Base-by-base conservation (phyloP, 352 stramenopile species). In the Achlya hypogyna region DNA sequence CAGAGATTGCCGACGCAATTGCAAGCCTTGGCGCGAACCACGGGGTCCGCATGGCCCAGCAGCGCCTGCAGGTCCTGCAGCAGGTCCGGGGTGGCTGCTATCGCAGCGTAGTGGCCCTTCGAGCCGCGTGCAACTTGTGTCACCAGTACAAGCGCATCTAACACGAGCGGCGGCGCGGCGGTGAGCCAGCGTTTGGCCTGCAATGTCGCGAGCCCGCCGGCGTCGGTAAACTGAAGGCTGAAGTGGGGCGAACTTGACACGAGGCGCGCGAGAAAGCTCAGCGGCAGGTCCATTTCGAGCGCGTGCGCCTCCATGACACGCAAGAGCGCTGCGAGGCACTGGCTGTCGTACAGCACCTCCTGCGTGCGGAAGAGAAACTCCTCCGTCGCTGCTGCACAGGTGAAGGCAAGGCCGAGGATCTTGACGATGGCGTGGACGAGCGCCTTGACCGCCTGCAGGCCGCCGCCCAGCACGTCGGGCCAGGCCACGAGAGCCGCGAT, bases 1-100 rank as follows among this genome's bases (percentile, higher is more conserved):
- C 90, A 97, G 18, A 98, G 76, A 51, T 97, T 97, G 8, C 93
- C 93, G 38, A 98, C 78, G 53, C 94, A 94, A 62, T 97, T 96
- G 53, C 95, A 88, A 0, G 78, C 72, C 69, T 96, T 97, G 10
- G 88, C 81, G 5, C 90, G 77, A 2, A 97, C 83, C 73, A 88
- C 87, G 3, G 85, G 67, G 59, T 94, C 60, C 49, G 93, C 79
- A 35, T 72, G 25, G 10, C 95, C 72, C 5, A 96, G 62, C 2
- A 78, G 63, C 10, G 74, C 75, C 1, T 9, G 38, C 38, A 45
- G 38, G 1, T 96, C 77, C 27, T 90, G 76, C 0, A 64, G 40
- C 0, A 91, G 31, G 0, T 96, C 51, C 27, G 78, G 72, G 4
- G 84, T 76, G 5, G 71, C 53, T 3, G 76, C 52, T 45, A 98